Percentiles rank a stretch among this genome's conserved stretches.
phyloP scores from a whole-genome alignment of 495 filamentous ascomycete species.

The Aspergillus baeticus region DNA sequence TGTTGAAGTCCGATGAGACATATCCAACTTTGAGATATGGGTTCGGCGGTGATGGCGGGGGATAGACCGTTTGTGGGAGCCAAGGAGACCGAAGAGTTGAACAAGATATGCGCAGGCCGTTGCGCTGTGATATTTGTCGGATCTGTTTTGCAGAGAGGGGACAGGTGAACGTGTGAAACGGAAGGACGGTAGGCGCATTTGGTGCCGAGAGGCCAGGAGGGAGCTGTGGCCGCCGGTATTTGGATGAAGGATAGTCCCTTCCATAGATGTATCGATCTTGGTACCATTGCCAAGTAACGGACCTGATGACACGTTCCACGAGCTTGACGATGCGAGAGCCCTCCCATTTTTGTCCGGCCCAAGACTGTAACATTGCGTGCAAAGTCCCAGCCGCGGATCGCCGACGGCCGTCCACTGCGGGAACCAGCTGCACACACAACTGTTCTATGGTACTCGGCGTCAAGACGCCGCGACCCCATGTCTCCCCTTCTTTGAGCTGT shows the following conservation, averaged over 20 bases:
- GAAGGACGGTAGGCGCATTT: conserved; percentile 89
- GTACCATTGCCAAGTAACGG: conserved; percentile 84
- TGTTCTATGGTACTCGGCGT: conserved; percentile 53
- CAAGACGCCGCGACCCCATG: conserved; percentile 79
- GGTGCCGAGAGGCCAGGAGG: conserved; percentile 76
- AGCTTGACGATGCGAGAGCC: conserved; percentile 83
- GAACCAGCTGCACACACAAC: conserved; percentile 46
- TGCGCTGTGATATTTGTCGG: conserved; percentile 91
- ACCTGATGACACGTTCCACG: conserved; percentile 77
- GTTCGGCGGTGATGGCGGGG: conserved; percentile 76
- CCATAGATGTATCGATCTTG: conserved; percentile 72
- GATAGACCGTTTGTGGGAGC: conserved; percentile 79
- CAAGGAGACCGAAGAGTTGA: conserved; percentile 83
- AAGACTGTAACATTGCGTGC: conserved; percentile 54
- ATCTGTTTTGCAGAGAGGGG: conserved; percentile 92
- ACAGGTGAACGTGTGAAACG: conserved; percentile 98
- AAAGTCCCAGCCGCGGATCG: conserved; percentile 32
- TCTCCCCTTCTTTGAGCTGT: conserved; percentile 82
- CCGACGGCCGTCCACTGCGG: conserved; percentile 31
- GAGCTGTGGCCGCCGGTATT: conserved; percentile 73
- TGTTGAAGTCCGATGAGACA: conserved; percentile 98
- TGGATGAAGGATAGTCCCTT: conserved; percentile 52
- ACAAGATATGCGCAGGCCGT: conserved; percentile 88
- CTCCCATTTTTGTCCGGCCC: conserved; percentile 81
- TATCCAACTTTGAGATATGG: conserved; percentile 91